phyloP scores from a whole-genome alignment of 2,329 filamentous ascomycete species.

The Celoporthe dispersa region DNA sequence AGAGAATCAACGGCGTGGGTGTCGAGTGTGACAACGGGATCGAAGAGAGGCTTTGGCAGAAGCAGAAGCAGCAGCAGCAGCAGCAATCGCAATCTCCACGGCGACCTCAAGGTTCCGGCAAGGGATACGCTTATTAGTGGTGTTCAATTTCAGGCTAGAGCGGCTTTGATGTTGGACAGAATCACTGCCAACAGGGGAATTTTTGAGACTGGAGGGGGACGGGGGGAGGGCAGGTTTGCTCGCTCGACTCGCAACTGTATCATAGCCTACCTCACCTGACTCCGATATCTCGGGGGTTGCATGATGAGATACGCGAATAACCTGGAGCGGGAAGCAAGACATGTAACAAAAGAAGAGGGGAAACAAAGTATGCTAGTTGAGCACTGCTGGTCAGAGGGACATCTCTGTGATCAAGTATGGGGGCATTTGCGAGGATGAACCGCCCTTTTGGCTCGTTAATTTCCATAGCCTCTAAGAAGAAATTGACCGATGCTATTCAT shows the following conservation, averaged over 20 bases:
- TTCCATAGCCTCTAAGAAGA: background rate
- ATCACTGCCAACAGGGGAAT: background rate
- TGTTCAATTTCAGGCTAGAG: background rate
- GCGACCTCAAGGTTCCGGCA: background rate
- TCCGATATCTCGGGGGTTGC: background rate
- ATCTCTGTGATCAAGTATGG: background rate
- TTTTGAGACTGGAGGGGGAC: no score
- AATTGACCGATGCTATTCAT: background rate
- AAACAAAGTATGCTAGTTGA: background rate
- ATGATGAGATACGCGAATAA: background rate
- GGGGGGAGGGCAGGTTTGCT: background rate
- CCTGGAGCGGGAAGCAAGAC: background rate
- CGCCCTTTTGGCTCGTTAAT: background rate
- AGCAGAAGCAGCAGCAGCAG: background rate
- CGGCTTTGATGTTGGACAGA: background rate
- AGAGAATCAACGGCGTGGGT: slow-evolving; percentile 39
- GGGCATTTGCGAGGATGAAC: background rate
- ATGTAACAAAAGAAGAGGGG: background rate
- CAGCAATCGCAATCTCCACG: background rate
- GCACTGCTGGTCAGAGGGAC: background rate
- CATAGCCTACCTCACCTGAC: background rate
- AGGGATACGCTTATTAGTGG: background rate
- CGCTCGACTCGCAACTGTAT: background rate
- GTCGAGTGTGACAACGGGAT: slow-evolving; percentile 24
- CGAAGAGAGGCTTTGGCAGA: background rate